phyloP scores from a whole-genome alignment of 345 rosid genomes.

The Moringa oleifera region DNA sequence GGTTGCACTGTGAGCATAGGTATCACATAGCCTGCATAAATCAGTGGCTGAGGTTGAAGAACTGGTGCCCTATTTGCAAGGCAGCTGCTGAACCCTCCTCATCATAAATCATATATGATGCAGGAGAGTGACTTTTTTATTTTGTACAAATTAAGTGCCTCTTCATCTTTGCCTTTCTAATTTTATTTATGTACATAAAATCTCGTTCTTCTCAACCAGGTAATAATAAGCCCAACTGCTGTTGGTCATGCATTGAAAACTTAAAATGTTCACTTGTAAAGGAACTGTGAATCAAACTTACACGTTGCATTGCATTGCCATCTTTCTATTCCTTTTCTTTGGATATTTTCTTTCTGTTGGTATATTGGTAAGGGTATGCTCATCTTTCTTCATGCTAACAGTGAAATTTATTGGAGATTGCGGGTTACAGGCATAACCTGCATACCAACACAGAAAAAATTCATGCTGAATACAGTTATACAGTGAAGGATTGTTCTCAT shows the following conservation, averaged over 20 bases:
- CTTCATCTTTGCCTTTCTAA: background rate
- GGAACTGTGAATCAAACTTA: background rate
- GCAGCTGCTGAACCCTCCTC: slow-evolving; percentile 42
- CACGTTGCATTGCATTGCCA: background rate
- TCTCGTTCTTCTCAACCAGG: slow-evolving; percentile 16
- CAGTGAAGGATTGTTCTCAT: no score
- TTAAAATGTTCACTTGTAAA: slow-evolving; percentile 1
- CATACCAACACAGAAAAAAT: no score
- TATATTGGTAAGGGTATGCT: no score
- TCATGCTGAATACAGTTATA: no score
- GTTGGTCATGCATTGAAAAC: slow-evolving; percentile 10
- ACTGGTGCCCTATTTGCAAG: slow-evolving; percentile 96
- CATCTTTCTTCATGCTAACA: no score
- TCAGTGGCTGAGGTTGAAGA: slow-evolving; percentile 86
- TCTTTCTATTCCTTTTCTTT: background rate
- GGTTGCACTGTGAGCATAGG: slow-evolving; percentile 66
- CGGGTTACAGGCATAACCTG: no score
- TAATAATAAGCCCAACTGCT: slow-evolving; percentile 27
- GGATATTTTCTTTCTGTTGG: background rate
- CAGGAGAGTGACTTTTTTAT: slow-evolving; percentile 11
- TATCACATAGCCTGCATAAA: slow-evolving; percentile 65
- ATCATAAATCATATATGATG: slow-evolving; percentile 13
- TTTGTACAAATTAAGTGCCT: slow-evolving; percentile 31
- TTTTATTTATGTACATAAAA: slow-evolving; percentile 26
- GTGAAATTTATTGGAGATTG: no score